These are phyloP conservation scores for Sporothrix variecibatus DNA, from an alignment of 2,329 filamentous ascomycete genomes.

Conservation along the genomic window DNA sequence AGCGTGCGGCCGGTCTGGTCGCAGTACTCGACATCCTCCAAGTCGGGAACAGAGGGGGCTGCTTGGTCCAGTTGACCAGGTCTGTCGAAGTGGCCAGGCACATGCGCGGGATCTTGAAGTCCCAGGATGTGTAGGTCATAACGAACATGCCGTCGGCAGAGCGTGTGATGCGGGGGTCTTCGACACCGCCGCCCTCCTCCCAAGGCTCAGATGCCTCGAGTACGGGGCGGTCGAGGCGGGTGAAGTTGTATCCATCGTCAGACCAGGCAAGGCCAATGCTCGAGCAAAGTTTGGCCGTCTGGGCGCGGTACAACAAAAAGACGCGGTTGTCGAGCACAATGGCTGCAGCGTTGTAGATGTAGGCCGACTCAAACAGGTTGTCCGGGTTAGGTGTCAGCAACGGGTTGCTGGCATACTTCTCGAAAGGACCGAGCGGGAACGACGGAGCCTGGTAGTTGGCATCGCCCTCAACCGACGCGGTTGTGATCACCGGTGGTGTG, in stretches of 20 bases:
- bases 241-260: slow-evolving; percentile 40
- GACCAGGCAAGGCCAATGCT: slow-evolving; percentile 43
- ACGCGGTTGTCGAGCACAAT: slow-evolving; percentile 17
- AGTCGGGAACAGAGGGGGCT: slow-evolving; percentile 34
- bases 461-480: slow-evolving; percentile 8
- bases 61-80: slow-evolving; percentile 41
- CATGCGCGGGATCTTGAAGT: slow-evolving; percentile 37
- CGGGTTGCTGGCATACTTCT: slow-evolving; percentile 32
- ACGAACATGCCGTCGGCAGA: slow-evolving; percentile 42
- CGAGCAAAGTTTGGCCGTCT: slow-evolving; percentile 38
- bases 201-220: slow-evolving; percentile 39
- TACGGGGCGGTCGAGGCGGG: slow-evolving; percentile 38
- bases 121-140: slow-evolving; percentile 42
- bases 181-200: slow-evolving; percentile 39
- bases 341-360: slow-evolving; percentile 21
- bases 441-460: slow-evolving; percentile 14
- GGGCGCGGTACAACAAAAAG: slow-evolving; percentile 41
- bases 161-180: slow-evolving; percentile 40
- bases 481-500: slow-evolving; percentile 2
- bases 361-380: slow-evolving; percentile 34
- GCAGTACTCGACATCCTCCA: slow-evolving; percentile 28
- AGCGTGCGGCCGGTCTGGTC: slow-evolving; percentile 9
- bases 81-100: slow-evolving; percentile 42
- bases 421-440: slow-evolving; percentile 31
- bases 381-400: slow-evolving; percentile 31